Evolutionary conservation across 2,329 filamentous ascomycete genomes (phyloP), one percentile per base, ranked within the genome.

Genomic region (Cyphellophora attinorum): DNA sequence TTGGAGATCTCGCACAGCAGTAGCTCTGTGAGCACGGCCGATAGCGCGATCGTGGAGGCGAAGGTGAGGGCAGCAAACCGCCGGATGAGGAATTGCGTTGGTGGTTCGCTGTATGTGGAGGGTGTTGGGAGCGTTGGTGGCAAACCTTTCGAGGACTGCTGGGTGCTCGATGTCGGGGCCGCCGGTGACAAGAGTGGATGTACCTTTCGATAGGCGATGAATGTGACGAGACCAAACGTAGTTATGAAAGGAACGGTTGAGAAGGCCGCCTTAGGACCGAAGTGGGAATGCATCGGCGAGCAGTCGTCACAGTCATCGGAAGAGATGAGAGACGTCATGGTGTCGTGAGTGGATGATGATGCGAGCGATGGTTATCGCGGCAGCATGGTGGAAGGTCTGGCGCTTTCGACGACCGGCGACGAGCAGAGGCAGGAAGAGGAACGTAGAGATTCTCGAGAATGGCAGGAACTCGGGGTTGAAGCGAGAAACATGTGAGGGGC

Each of bases 1-100:
- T 85, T 83, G 16, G 82, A 77, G 28, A 93, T 84, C 58, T 93
- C 85, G 49, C 83, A 85, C 6, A 93, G 69, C 29, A 93, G 82
- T 46, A 93, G 62, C 58, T 88, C 79, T 3, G 78, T 84, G 29
- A 93, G 65, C 2, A 89, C 82, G 23, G 80, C 72, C 5, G 85
- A 81, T 6, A 93, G 68, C 1, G 76, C 84, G 21, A 91, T 74
- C 6, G 83, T 93, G 1, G 76, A 71, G 5, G 82, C 78, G 56
- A 93, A 93, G 2, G 81, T 76, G 38, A 71, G 60, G 11, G 76
- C 78, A 2, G 76, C 64, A 6, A 70, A 56, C 21, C 56, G 48
- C 27, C 39, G 46, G 33, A 40, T 42, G 21, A 52, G 33, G 6
- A 38, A 39, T 30, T 49, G 41, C 19, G 45, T 41, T 52, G 35